Evolutionary conservation across 441 rosid genomes (phyloP).

Genomic region (Populus trichocarpa): DNA sequence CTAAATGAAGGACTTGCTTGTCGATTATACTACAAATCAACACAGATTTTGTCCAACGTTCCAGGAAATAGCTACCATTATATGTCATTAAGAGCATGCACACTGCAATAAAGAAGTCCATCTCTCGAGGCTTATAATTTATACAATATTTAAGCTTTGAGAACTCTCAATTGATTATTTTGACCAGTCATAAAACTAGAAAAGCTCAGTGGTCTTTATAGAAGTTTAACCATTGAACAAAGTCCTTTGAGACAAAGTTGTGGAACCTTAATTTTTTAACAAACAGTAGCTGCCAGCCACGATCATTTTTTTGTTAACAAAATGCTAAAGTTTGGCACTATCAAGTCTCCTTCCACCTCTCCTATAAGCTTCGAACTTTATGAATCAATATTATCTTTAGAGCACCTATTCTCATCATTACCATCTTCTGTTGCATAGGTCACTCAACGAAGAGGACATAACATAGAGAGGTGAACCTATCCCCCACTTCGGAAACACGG

Average conservation of each 20-base stretch:
- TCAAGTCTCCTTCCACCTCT: neutral
- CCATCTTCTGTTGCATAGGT: neutral
- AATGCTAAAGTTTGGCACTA: neutral
- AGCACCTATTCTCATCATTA: neutral
- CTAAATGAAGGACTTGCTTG: neutral
- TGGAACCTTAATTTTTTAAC: neutral
- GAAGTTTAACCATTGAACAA: neutral
- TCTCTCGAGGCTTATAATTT: no score
- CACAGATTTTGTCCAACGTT: neutral
- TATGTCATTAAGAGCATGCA: no score
- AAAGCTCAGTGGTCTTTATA: neutral
- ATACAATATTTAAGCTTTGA: neutral
- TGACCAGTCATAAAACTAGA: neutral
- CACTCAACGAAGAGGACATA: neutral
- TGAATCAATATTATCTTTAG: neutral
- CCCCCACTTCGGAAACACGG: neutral
- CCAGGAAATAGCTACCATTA: no score
- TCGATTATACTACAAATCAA: neutral
- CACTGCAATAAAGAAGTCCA: no score
- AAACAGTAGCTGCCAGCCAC: neutral
- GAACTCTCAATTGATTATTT: neutral
- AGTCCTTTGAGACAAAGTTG: neutral
- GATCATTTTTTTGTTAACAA: neutral
- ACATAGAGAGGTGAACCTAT: neutral
- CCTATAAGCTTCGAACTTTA: neutral